phyloP scores from a whole-genome alignment of 805 yeast genomes.

The Teunomyces panamensis region DNA sequence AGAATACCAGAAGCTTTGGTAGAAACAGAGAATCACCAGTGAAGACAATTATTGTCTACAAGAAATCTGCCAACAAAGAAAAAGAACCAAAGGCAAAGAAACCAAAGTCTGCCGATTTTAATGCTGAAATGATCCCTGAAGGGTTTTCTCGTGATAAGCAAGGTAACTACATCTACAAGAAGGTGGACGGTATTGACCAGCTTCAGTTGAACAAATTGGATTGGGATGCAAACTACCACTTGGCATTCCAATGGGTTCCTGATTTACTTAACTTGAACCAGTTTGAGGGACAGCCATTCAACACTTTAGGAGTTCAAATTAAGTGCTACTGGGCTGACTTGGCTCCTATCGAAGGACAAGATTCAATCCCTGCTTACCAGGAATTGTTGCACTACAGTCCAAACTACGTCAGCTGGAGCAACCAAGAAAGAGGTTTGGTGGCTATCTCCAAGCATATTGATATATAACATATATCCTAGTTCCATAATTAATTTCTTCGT shows the following conservation, averaged over 20 bases:
- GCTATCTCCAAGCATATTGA: conserved; percentile 50
- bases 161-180: conserved; percentile 50
- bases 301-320: conserved; percentile 53
- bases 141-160: conserved; percentile 43
- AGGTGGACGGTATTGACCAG: conserved; percentile 60
- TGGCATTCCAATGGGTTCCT: conserved; percentile 79
- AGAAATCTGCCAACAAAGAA: conserved; percentile 22
- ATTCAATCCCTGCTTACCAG: conserved; percentile 65
- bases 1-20: conserved; percentile 26
- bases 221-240: conserved; percentile 55
- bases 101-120: conserved; percentile 6
- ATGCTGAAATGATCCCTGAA: conserved; percentile 30
- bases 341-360: conserved; percentile 33
- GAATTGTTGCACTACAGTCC: conserved; percentile 73
- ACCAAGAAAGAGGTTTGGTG: conserved; percentile 66
- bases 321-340: conserved; percentile 81
- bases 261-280: conserved; percentile 41
- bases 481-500: not conserved
- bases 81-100: conserved; percentile 15
- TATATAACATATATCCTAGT: conserved; percentile 15
- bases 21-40: conserved; percentile 37
- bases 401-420: conserved; percentile 59
- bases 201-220: conserved; percentile 62
- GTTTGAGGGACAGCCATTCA: conserved; percentile 18
- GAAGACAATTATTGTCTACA: conserved; percentile 53